Conservation (phyloP, 768 basidiomycete species). For the Xerocomellus dryophilus region DNA sequence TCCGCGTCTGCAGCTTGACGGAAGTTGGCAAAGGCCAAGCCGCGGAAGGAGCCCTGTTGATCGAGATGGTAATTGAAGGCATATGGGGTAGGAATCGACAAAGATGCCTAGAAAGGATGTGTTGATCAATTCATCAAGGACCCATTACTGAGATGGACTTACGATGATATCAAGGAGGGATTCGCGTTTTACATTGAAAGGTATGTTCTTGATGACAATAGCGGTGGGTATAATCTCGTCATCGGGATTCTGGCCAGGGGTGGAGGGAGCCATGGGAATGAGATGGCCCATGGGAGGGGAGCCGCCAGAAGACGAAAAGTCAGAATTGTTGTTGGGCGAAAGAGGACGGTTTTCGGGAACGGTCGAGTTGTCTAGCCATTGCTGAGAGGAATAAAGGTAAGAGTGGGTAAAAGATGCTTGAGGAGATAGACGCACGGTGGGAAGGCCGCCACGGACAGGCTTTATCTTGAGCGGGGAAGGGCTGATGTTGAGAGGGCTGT, state of each 20-base stretch:
- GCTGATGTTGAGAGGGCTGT: conserved; percentile 51
- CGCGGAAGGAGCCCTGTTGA: conserved; percentile 93
- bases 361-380: conserved; percentile 75
- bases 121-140: conserved; percentile 10
- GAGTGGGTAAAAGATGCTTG: conserved; percentile 21
- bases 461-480: conserved; percentile 77
- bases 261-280: conserved; percentile 46
- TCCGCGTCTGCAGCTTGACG: conserved; percentile 88
- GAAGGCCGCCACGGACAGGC: conserved; percentile 63
- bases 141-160: conserved; percentile 32
- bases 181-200: conserved; percentile 97
- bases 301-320: conserved; percentile 84
- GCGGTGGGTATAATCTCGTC: conserved; percentile 98
- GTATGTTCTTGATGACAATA: conserved; percentile 99
- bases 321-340: conserved; percentile 83
- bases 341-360: conserved; percentile 72
- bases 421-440: conserved; percentile 53
- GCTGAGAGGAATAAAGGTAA: conserved; percentile 44
- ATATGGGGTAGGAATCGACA: conserved; percentile 94
- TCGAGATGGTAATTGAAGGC: conserved; percentile 99
- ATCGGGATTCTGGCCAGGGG: conserved; percentile 54
- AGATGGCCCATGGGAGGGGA: conserved; percentile 61
- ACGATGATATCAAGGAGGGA: conserved; percentile 96
- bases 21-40: conserved; percentile 98
- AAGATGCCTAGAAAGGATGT: conserved; percentile 58